Percentiles rank a stretch among this genome's conserved stretches.
Conservation (phyloP, 768 basidiomycete genomes). For the Coprinopsis cinerea region DNA sequence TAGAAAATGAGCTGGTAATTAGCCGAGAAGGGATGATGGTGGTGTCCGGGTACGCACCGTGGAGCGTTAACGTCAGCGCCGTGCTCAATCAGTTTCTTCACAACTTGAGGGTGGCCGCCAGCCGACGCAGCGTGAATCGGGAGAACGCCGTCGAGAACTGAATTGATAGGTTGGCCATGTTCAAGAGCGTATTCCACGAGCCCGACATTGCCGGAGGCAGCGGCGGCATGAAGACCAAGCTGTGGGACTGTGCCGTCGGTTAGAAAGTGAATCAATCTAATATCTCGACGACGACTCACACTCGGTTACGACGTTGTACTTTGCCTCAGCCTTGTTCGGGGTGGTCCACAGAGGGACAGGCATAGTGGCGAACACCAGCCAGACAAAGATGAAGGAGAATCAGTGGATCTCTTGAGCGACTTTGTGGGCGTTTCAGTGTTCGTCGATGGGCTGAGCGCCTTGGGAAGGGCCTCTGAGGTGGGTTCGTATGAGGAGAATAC, state of each 20-base stretch:
- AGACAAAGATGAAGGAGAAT: slow-evolving; percentile 3
- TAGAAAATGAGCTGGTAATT: slow-evolving; percentile 4
- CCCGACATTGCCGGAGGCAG: slow-evolving; percentile 82
- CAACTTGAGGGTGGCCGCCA: slow-evolving; percentile 84
- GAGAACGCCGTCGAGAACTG: slow-evolving; percentile 93
- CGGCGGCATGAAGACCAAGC: slow-evolving; percentile 72
- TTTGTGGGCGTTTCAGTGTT: not conserved
- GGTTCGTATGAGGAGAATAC: no score
- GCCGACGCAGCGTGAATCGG: slow-evolving; percentile 94
- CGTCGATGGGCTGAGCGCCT: no score
- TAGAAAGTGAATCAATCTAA: slow-evolving; percentile 8
- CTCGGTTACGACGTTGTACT: slow-evolving; percentile 54
- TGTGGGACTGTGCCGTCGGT: slow-evolving; percentile 50
- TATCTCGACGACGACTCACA: slow-evolving; percentile 33
- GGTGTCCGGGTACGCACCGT: slow-evolving; percentile 50
- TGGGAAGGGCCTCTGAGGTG: no score
- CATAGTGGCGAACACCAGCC: slow-evolving; percentile 29
- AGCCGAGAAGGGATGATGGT: slow-evolving; percentile 11
- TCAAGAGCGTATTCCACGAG: slow-evolving; percentile 89
- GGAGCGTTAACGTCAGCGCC: slow-evolving; percentile 99
- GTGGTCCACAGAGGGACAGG: slow-evolving; percentile 45
- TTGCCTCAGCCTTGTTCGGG: slow-evolving; percentile 45
- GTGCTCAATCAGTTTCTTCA: slow-evolving; percentile 80
- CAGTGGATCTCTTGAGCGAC: not conserved
- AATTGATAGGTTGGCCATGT: slow-evolving; percentile 94